Base-by-base conservation (phyloP, 2,329 filamentous ascomycete species). In the Plenodomus biglobosus region DNA sequence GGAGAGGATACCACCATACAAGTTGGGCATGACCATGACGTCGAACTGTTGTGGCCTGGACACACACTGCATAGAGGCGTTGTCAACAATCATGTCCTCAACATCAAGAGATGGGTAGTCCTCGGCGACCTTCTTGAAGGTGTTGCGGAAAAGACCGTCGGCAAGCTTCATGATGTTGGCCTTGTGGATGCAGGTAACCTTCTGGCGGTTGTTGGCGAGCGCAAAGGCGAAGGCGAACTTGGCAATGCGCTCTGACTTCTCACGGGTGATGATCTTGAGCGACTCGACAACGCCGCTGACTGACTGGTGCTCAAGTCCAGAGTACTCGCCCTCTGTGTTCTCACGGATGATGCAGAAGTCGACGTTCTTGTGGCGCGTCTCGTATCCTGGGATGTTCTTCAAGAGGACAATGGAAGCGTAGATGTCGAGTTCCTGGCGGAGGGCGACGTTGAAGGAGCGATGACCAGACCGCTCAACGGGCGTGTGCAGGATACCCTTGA, bases 151-250 rank as follows among this genome's bases (percentile, higher is more conserved):
- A 48, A 99, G 88, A 77, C 94, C 94, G 67, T 99, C 94, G 74
- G 92, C 92, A 51, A 99, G 84, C 85, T 99, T 99, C 94, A 99
- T 99, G 81, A 99, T 99, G 84, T 99, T 99, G 78, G 94, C 94
- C 85, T 99, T 99, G 87, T 99, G 94, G 73, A 99, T 97, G 81
- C 92, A 96, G 62, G 94, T 97, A 49, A 99, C 90, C 88, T 97
- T 97, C 83, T 95, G 92, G 74, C 94, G 86, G 84, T 95, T 92
- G 84, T 99, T 99, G 77, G 94, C 94, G 50, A 97, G 87, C 50
- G 94, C 94, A 71, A 99, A 99, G 73, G 88, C 87, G 76, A 97
- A 97, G 61, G 94, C 94, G 73, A 99, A 99, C 79, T 96, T 96
- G 79, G 92, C 90, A 70, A 99, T 99, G 73, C 94, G 90, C 85